A percentile compares a stretch with the other conserved stretches of the same genome.
Conservation (phyloP, 306 rosid species). For the Hippophae tibetana region DNA sequence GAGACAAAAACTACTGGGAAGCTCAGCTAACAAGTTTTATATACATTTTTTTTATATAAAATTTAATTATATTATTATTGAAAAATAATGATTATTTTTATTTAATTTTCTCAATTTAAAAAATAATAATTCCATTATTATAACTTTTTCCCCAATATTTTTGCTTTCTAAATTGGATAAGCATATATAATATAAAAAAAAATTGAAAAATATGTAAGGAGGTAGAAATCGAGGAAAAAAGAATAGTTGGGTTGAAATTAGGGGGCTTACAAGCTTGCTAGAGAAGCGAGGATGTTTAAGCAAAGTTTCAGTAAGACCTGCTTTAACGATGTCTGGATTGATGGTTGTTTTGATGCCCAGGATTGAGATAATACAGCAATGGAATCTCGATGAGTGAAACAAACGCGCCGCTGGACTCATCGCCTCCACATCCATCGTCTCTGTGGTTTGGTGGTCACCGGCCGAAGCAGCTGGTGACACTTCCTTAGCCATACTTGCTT, state of each 20-base stretch:
- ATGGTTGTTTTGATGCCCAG: slow-evolving; percentile 38
- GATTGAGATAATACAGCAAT: slow-evolving; percentile 33
- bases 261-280: slow-evolving; percentile 33
- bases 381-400: slow-evolving; percentile 35
- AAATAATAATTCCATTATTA: too few relatives aligned
- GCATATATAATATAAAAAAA: too few relatives aligned
- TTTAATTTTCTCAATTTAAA: too few relatives aligned
- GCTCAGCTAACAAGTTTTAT: too few relatives aligned
- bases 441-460: too few relatives aligned
- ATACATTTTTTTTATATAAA: too few relatives aligned
- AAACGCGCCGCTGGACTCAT: slow-evolving; percentile 44
- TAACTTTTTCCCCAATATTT: too few relatives aligned
- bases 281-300: slow-evolving; percentile 55
- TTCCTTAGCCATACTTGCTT: neutral
- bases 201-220: neutral
- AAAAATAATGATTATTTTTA: too few relatives aligned
- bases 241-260: neutral
- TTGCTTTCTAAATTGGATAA: too few relatives aligned
- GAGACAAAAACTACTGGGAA: too few relatives aligned
- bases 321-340: slow-evolving; percentile 25
- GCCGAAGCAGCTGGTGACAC: neutral
- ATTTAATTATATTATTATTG: too few relatives aligned
- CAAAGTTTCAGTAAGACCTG: slow-evolving; percentile 30
- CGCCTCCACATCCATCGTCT: neutral
- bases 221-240: neutral